Conservation (phyloP, 345 rosid species). For the Reutealis trisperma region DNA sequence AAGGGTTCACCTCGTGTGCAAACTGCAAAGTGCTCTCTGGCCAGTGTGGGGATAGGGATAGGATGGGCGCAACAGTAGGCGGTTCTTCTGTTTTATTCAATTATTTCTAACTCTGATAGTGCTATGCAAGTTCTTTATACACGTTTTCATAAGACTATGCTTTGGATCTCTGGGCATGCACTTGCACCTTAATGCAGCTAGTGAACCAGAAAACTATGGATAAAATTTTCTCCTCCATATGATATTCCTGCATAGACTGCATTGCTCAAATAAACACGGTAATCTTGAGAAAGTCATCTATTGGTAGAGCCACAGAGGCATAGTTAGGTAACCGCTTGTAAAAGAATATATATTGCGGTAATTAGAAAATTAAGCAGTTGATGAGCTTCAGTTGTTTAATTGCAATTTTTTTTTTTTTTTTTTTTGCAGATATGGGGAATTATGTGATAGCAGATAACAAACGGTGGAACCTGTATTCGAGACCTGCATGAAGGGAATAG, state of each 20-base stretch:
- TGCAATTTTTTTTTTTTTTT: not conserved
- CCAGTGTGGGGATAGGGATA: too few species aligned
- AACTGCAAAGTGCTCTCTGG: too few species aligned
- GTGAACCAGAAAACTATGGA: not conserved
- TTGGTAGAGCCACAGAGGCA: not conserved
- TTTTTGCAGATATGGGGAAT: not conserved
- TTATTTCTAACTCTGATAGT: too few species aligned
- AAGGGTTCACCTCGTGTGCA: too few species aligned
- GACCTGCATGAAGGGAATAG: not conserved
- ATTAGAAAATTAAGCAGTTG: not conserved
- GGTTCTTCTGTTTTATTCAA: too few species aligned
- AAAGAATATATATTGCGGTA: not conserved
- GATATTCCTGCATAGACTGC: not conserved
- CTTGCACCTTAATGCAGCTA: not conserved
- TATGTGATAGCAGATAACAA: not conserved
- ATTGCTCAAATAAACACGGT: not conserved
- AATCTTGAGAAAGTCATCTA: conserved; percentile 1
- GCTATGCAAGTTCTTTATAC: too few species aligned
- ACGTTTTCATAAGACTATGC: not conserved
- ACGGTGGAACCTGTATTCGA: not conserved
- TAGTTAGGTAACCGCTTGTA: not conserved
- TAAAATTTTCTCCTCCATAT: not conserved
- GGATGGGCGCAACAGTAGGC: too few species aligned
- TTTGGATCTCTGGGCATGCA: not conserved
- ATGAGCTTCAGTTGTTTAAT: conserved; percentile 7